These are phyloP conservation scores for Termitomyces sp. DNA, from an alignment of 768 basidiomycete species.

Conservation along the genomic window DNA sequence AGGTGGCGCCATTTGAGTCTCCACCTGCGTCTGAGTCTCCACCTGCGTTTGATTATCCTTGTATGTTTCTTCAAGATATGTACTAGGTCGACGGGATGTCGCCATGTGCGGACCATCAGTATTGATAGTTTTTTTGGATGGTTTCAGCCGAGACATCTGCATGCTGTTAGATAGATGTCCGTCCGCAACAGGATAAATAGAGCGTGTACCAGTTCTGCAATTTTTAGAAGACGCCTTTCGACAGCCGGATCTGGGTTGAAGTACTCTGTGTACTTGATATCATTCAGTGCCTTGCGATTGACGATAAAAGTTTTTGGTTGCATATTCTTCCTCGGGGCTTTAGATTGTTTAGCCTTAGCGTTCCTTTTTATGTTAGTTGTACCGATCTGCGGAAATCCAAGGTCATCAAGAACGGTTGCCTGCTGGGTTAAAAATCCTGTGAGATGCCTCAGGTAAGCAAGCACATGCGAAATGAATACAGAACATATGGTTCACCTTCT, in stretches of 20 bases:
- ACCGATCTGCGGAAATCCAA: slow-evolving; percentile 41
- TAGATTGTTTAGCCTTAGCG: slow-evolving; percentile 33
- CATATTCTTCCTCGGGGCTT: slow-evolving; percentile 39
- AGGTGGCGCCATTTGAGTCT: slow-evolving; percentile 18
- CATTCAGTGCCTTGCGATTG: slow-evolving; percentile 39
- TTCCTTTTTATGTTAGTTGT: slow-evolving; percentile 34
- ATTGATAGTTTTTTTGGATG: slow-evolving; percentile 5
- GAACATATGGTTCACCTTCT: slow-evolving; percentile 43
- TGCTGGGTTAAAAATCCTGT: slow-evolving; percentile 60
- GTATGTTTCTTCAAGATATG: slow-evolving; percentile 6
- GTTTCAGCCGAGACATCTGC: slow-evolving; percentile 3
- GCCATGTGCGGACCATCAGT: slow-evolving; percentile 7
- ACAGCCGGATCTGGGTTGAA: slow-evolving; percentile 58
- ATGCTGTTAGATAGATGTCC: background rate
- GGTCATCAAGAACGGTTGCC: slow-evolving; percentile 40
- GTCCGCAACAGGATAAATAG: background rate
- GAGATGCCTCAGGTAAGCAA: background rate
- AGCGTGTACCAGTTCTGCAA: slow-evolving; percentile 49
- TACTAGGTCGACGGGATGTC: slow-evolving; percentile 1
- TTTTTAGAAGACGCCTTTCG: slow-evolving; percentile 57
- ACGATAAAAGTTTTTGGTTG: slow-evolving; percentile 59
- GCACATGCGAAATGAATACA: background rate
- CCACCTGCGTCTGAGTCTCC: slow-evolving; percentile 34
- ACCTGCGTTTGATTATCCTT: slow-evolving; percentile 31
- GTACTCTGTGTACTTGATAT: slow-evolving; percentile 55